phyloP scores from a whole-genome alignment of 179 eudicot species.

The Spergularia azorica region DNA sequence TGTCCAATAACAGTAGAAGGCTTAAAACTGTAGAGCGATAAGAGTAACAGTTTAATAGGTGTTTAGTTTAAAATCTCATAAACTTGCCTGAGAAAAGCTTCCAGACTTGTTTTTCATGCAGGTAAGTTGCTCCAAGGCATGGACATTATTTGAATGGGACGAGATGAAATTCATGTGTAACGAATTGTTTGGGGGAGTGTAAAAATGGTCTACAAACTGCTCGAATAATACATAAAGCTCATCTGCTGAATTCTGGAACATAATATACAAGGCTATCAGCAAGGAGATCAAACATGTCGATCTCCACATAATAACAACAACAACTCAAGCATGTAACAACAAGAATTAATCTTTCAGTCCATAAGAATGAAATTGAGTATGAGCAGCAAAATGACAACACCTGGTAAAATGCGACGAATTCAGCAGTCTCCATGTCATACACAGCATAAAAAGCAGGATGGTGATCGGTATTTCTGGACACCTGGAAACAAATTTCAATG shows the following conservation, averaged over 20 bases:
- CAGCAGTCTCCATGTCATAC: slow-evolving; percentile 94
- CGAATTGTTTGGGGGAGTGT: slow-evolving; percentile 62
- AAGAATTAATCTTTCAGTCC: neutral
- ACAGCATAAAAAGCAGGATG: slow-evolving; percentile 95
- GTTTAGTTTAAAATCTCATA: neutral
- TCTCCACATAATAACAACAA: too few species aligned
- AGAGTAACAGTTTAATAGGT: neutral
- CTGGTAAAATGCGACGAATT: slow-evolving; percentile 91
- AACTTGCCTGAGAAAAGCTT: slow-evolving; percentile 72
- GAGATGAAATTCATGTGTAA: slow-evolving; percentile 77
- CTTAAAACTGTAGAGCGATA: neutral
- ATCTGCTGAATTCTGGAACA: slow-evolving; percentile 76
- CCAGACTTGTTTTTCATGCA: slow-evolving; percentile 68
- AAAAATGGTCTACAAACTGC: slow-evolving; percentile 81
- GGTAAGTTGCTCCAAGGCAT: slow-evolving; percentile 82
- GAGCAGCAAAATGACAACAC: slow-evolving; percentile 30
- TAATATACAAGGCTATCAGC: slow-evolving; percentile 23
- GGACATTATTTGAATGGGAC: slow-evolving; percentile 80
- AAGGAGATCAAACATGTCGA: neutral
- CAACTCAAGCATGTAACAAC: too few species aligned
- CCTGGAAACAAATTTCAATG: slow-evolving; percentile 43
- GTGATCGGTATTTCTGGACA: slow-evolving; percentile 75
- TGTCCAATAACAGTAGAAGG: neutral
- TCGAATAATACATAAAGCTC: slow-evolving; percentile 88
- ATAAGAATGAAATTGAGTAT: neutral